Percentiles rank a stretch among this genome's conserved stretches.
Evolutionary conservation across 2,329 filamentous ascomycete genomes (phyloP).

Genomic region (Aspergillus quadricinctus): DNA sequence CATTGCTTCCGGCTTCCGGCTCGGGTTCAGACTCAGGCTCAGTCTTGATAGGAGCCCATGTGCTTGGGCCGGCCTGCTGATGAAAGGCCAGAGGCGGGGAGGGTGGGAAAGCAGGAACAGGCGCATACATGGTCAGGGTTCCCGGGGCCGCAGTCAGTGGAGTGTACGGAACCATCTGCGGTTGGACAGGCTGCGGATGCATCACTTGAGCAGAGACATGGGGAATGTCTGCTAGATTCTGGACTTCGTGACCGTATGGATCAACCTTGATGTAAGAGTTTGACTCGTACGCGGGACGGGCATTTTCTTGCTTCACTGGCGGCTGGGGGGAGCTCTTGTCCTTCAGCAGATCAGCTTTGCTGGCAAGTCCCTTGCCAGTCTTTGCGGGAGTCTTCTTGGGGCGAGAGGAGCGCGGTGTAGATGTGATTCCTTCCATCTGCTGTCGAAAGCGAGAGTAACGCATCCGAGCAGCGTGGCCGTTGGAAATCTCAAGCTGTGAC

Average conservation of each 20-base stretch:
- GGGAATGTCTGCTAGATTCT: constrained; percentile 11
- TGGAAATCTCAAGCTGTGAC: constrained; percentile 47
- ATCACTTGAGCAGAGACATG: constrained; percentile 5
- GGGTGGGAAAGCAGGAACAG: constrained; percentile 2
- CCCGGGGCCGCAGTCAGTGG: constrained; percentile 14
- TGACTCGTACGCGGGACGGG: constrained; percentile 1
- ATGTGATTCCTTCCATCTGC: constrained; percentile 47
- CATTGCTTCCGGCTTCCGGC: constrained; percentile 8
- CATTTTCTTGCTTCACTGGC: constrained; percentile 10
- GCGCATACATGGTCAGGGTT: constrained; percentile 14
- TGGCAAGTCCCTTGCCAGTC: constrained; percentile 11
- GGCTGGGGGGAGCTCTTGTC: constrained; percentile 4
- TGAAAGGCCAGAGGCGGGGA: neutral
- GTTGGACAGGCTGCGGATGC: neutral
- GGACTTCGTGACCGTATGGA: constrained; percentile 6
- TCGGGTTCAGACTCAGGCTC: constrained; percentile 13
- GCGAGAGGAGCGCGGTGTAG: constrained; percentile 15
- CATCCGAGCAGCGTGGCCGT: constrained; percentile 56
- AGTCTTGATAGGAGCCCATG: neutral
- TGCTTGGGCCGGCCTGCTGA: neutral
- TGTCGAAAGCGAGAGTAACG: constrained; percentile 52
- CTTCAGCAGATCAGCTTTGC: constrained; percentile 12
- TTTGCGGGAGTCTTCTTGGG: constrained; percentile 26
- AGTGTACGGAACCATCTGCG: constrained; percentile 7
- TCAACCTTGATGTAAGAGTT: constrained; percentile 24